A percentile compares a stretch with the other conserved stretches of the same genome.
These are phyloP conservation scores for Fusarium solani-melongenae DNA, from an alignment of 2,329 filamentous ascomycete genomes.

Conservation along the genomic window DNA sequence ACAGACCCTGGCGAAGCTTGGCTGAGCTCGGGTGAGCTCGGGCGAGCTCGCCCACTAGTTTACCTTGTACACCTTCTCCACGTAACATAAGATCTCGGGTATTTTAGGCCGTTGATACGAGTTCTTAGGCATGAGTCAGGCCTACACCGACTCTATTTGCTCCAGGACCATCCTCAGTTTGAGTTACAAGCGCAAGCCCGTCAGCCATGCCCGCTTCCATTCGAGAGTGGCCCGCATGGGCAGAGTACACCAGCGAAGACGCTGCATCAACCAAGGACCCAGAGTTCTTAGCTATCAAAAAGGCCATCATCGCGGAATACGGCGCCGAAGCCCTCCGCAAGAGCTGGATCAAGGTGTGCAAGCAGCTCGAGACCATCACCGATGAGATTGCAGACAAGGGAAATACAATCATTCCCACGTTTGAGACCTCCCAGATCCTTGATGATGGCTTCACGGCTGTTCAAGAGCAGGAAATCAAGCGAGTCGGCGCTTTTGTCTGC, in stretches of 20 bases:
- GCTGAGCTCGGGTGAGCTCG: not conserved
- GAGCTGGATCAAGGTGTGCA: slow-evolving; percentile 54
- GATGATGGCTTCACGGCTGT: not conserved
- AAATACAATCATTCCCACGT: slow-evolving; percentile 46
- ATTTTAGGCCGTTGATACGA: not conserved
- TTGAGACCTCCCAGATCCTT: slow-evolving; percentile 45
- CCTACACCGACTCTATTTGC: not conserved
- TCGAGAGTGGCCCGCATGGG: slow-evolving; percentile 40
- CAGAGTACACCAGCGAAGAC: slow-evolving; percentile 29
- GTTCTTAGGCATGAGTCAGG: not conserved
- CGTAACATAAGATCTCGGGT: not conserved
- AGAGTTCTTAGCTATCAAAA: slow-evolving; percentile 46
- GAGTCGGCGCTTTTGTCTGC: not conserved
- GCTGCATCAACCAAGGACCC: slow-evolving; percentile 22
- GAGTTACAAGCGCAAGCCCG: not conserved
- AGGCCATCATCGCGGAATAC: slow-evolving; percentile 49
- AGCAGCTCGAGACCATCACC: slow-evolving; percentile 49
- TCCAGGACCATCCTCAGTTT: not conserved
- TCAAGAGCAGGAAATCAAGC: not conserved
- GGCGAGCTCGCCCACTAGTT: not conserved
- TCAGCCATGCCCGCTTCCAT: slow-evolving; percentile 32
- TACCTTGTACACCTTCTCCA: not conserved
- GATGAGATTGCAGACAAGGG: slow-evolving; percentile 50
- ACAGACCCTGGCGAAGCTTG: not conserved
- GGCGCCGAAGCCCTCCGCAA: slow-evolving; percentile 48